Percentiles rank a stretch among this genome's conserved stretches.
Conservation (phyloP, 495 filamentous ascomycete genomes). For the Talaromyces liani region DNA sequence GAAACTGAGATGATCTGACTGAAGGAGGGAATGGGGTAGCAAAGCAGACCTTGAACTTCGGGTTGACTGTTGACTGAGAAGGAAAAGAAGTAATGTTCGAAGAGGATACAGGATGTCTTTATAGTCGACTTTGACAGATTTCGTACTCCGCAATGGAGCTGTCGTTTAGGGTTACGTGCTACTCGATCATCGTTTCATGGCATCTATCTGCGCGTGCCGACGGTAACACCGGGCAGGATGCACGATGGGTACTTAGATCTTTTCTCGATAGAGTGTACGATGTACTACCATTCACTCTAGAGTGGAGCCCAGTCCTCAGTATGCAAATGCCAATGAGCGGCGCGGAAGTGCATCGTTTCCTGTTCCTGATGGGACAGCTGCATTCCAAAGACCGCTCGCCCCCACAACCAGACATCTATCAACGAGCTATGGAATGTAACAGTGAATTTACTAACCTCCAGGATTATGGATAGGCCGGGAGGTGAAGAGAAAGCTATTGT, state of each 20-base stretch:
- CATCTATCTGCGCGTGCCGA: not conserved
- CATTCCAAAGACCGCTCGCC: not conserved
- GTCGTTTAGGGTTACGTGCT: not conserved
- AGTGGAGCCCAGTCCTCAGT: not conserved
- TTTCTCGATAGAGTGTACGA: not conserved
- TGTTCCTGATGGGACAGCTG: not conserved
- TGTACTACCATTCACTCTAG: not conserved
- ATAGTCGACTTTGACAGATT: not conserved
- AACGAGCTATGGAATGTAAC: constrained; percentile 7
- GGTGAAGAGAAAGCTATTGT: not conserved
- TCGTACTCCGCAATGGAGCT: not conserved
- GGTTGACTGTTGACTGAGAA: not conserved
- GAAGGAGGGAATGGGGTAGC: not conserved
- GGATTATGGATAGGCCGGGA: not conserved
- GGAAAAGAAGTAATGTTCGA: not conserved
- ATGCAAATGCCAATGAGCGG: not conserved
- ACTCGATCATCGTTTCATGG: not conserved
- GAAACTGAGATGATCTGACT: not conserved
- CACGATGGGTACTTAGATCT: not conserved
- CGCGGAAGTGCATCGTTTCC: not conserved
- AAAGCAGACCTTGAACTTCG: constrained; percentile 1
- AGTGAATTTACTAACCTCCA: not conserved
- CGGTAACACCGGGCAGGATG: not conserved
- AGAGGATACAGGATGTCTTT: not conserved
- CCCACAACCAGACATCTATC: constrained; percentile 5